A percentile compares a stretch with the other conserved stretches of the same genome.
These are phyloP conservation scores for Porodaedalea pini DNA, from an alignment of 1,284 basidiomycete species.

Conservation along the genomic window DNA sequence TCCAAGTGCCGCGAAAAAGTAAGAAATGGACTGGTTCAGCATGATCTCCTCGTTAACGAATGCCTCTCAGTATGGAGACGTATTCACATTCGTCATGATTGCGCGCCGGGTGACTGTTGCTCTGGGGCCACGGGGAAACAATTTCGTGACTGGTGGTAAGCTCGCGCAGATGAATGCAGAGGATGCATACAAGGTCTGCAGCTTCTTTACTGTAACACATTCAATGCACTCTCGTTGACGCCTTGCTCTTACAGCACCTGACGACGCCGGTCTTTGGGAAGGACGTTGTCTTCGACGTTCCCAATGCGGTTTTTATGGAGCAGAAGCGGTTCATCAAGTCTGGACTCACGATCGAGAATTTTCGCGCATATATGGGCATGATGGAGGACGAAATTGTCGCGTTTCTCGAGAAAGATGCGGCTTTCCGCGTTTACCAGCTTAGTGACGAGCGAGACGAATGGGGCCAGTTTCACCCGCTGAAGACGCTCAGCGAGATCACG, in stretches of 20 bases:
- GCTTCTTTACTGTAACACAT: background rate
- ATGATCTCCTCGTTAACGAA: background rate
- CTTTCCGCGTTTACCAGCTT: constrained; percentile 61
- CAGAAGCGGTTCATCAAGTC: constrained; percentile 98
- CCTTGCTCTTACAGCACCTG: constrained; percentile 55
- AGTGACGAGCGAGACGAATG: constrained; percentile 59
- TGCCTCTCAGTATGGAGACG: constrained; percentile 49
- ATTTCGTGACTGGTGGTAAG: constrained; percentile 93
- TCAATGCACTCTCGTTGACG: background rate
- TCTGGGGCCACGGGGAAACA: constrained; percentile 88
- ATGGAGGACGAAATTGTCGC: constrained; percentile 81
- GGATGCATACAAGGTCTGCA: constrained; percentile 89
- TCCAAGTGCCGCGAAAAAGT: constrained; percentile 81
- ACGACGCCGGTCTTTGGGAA: constrained; percentile 94
- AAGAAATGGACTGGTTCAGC: constrained; percentile 23
- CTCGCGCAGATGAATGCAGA: constrained; percentile 91
- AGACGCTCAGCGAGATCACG: constrained; percentile 85
- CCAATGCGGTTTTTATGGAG: constrained; percentile 97
- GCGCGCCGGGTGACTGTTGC: constrained; percentile 91
- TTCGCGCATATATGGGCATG: constrained; percentile 88
- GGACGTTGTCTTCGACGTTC: constrained; percentile 96
- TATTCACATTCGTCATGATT: constrained; percentile 93
- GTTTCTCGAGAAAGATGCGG: constrained; percentile 60
- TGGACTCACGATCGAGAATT: constrained; percentile 88
- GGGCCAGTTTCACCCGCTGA: constrained; percentile 71